Evolutionary conservation across 2,329 filamentous ascomycete species (phyloP), one percentile per base, ranked within the genome.

Genomic region (Xylariaceae sp.): DNA sequence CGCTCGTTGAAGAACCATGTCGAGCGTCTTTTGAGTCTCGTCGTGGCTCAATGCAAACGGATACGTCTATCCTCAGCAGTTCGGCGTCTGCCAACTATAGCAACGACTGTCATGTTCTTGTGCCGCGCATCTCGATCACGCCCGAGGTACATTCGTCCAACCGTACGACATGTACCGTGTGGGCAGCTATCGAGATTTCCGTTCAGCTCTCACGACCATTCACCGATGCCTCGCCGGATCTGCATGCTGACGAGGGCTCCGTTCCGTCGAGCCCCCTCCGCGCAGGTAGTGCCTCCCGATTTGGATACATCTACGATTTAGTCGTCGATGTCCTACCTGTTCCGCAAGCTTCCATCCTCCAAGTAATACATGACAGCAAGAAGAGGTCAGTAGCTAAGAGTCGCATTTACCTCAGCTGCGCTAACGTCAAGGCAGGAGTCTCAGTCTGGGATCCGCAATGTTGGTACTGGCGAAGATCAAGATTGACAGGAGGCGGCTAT

Each of bases 301-400:
- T 78, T 67, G 80, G 79, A 9, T 79, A 77, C 60, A 70, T 85
- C 11, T 78, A 80, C 64, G 75, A 83, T 59, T 64, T 83, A 44
- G 73, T 71, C 1, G 70, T 82, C 2, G 75, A 82, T 18, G 66
- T 84, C 18, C 60, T 78, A 4, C 76, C 81, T 0, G 72, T 74
- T 1, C 60, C 62, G 18, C 74, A 73, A 39, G 78, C 74, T 48
- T 71, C 71, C 4, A 69, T 83, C 37, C 52, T 80, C 9, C 76
- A 82, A 53, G 71, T 82, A 0, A 68, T 84, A 47, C 75, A 78
- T 44, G 61, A 66, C 49, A 56, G 64, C 13, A 48, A 48, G n/a
- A 56, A 59, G 47, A 61, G 44, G 63, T 62, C 34, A 59, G 53
- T 44, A n/a, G 5, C 11, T 10, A n/a, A 17, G 9, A n/a, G 48